Evolutionary conservation across 176 grass and related monocot genomes (phyloP), one percentile per base, ranked within the genome.

Genomic region (Canna indica): DNA sequence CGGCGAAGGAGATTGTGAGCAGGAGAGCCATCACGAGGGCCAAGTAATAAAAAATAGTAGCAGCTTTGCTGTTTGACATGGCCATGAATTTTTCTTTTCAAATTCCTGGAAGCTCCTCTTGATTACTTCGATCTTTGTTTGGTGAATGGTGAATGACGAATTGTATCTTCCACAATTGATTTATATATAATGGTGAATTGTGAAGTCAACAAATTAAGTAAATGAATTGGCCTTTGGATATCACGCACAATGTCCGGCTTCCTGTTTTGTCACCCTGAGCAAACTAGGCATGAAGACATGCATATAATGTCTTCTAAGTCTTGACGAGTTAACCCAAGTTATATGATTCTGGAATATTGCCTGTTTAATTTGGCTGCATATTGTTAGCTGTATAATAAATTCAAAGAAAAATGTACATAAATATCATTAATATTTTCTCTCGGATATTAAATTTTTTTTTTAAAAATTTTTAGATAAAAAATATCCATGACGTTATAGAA

Each of bases 61-160:
- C 27, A 56, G 17, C 47, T 54, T 53, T 72, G 47, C 45, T 53
- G 47, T 12, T 72, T 56, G 69, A 29, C 69, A 35, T 72, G 47
- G 69, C 47, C 69, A 35, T 20, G 1, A 10, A 27, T 27, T 57
- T 7, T 25, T 25, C 28, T 16, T 71, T 11, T 8, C 3, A n/a
- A n/a, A n/a, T n/a, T n/a, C n/a, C n/a, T n/a, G n/a, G n/a, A n/a
- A n/a, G n/a, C 24, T 10, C 12, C 28, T 71, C 16, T 52, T 18
- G 3, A 3, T 53, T 20, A n/a, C 47, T 33, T 31, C 25, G 30
- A 5, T 65, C 34, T 22, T 15, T 38, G 62, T 6, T 65, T 65
- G 14, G 7, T 10, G 31, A 32, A 22, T 5, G 30, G 33, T 15
- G 3, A 22, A 22, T 7, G 18, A 22, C 58, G 18, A 28, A 25